Evolutionary conservation across 2,329 filamentous ascomycete species (phyloP).

Genomic region (Aspergillus floridensis): DNA sequence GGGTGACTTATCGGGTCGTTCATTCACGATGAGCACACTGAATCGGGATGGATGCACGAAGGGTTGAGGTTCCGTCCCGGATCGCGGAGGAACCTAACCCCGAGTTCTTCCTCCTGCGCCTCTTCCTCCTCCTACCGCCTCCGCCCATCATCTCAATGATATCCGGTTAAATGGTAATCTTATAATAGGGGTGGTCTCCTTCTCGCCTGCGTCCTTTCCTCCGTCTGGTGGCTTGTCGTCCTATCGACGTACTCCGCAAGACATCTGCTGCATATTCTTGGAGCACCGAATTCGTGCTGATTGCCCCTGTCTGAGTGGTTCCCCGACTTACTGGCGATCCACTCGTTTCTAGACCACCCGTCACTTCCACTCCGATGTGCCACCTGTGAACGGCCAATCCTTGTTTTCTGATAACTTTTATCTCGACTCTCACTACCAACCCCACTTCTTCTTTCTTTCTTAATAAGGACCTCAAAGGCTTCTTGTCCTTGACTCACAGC

Average conservation of each 20-base stretch:
- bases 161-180: background rate
- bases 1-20: conserved; percentile 10
- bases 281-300: background rate
- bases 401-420: conserved; percentile 13
- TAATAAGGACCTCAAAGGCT: conserved; percentile 12
- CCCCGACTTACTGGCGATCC: conserved; percentile 11
- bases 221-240: conserved; percentile 13
- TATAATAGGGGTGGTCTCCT: conserved; percentile 20
- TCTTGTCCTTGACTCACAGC: conserved; percentile 17
- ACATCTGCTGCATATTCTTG: background rate
- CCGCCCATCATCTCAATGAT: conserved; percentile 1
- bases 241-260: background rate
- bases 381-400: conserved; percentile 23
- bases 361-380: conserved; percentile 31
- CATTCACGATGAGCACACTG: conserved; percentile 8
- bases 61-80: conserved; percentile 31
- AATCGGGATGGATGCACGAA: conserved; percentile 14
- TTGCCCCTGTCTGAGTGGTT: background rate
- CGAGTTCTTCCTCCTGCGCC: conserved; percentile 13
- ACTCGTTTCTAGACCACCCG: conserved; percentile 20
- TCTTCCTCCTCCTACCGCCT: conserved; percentile 1
- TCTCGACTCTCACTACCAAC: conserved; percentile 14
- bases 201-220: conserved; percentile 13
- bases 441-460: conserved; percentile 14
- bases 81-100: conserved; percentile 36